Base-by-base conservation (phyloP, 2,329 filamentous ascomycete genomes). In the Ploettnerulaceae sp. region DNA sequence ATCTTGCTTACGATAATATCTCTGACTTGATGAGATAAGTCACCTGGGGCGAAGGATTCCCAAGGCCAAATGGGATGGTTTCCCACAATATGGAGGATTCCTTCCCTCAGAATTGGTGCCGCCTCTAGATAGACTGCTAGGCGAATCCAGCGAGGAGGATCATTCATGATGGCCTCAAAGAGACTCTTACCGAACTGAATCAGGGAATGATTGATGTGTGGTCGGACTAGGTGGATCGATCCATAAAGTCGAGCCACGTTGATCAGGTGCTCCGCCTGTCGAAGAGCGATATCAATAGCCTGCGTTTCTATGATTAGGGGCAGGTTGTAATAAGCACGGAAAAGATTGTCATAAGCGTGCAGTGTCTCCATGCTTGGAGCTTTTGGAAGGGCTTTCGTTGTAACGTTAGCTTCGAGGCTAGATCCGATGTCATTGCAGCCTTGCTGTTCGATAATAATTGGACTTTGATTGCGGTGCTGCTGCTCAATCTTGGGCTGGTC, bases 51-150 rank as follows among this genome's bases (percentile, higher is more conserved):
- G 21, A 24, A 7, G 36, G 17, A 45, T 7, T 35, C 32, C 40
- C 44, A 52, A 21, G 51, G 48, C 50, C 53, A 58, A n/a, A 26
- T n/a, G 4, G 53, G 54, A 37, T 40, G 21, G n/a, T 33, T 45
- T 5, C 55, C 58, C 1, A 59, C 54, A 15, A 60, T 49, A 14
- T 61, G 60, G 4, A 61, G 47, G 1, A 58, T 32, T 5, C 54
- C 51, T 42, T 61, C 58, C 18, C 44, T 51, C 31, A 60, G 60
- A 9, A 61, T 61, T 2, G 29, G 31, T 2, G 37, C 15, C 14
- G 47, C 54, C 32, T 54, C 14, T 3, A 62, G 42, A 1, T 45
- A 17, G 1, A 43, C 5, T 7, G 57, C 41, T 0, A 61, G 21
- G 0, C 43, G n/a, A 12, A 62, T 45, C 49, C 58, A 61, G 9